Evolutionary conservation across 2,329 filamentous ascomycete genomes (phyloP), one percentile per base, ranked within the genome.

Genomic region (Aspergillus sp.): DNA sequence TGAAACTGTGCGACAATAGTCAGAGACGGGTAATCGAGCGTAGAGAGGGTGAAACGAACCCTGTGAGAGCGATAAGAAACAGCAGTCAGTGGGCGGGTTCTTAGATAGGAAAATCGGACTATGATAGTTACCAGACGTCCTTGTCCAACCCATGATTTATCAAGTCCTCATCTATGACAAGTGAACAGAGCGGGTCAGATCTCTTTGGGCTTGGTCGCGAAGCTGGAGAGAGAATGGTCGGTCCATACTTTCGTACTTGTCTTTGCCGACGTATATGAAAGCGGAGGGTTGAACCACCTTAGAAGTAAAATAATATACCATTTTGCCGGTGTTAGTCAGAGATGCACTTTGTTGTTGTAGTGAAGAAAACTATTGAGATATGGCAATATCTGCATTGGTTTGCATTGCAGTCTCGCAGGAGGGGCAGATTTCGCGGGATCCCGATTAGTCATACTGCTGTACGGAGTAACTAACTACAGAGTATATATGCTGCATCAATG

Each of bases 221-320:
- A 42, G 33, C 23, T 37, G 43, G 44, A 43, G 32, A 47, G 35
- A 46, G 27, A 55, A 32, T 30, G 43, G 17, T 37, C 33, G 17
- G 19, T 20, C 32, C 41, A 64, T 77, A 96, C 93, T 98, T 76
- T 98, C 93, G 60, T 93, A 90, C 74, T 98, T 98, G 77, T 98
- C 93, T 72, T 97, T 98, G 70, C 93, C 93, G 50, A 96, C 89
- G 67, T 98, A 98, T 63, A 98, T 83, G 66, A 85, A 90, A 38
- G 89, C 91, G 27, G 89, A 67, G 2, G 93, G 91, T 10, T 84
- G 78, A 35, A 95, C 88, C 38, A 83, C 82, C 52, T 81, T 91
- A 22, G 91, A 97, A 1, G 84, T 93, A 69, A 93, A 97, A 70
- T 97, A 97, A 74, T 87, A 95, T 42, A 98, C 93, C 93, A 98